Conservation (phyloP, 2,329 filamentous ascomycete species). For the Aspergillus pseudoterreus region DNA sequence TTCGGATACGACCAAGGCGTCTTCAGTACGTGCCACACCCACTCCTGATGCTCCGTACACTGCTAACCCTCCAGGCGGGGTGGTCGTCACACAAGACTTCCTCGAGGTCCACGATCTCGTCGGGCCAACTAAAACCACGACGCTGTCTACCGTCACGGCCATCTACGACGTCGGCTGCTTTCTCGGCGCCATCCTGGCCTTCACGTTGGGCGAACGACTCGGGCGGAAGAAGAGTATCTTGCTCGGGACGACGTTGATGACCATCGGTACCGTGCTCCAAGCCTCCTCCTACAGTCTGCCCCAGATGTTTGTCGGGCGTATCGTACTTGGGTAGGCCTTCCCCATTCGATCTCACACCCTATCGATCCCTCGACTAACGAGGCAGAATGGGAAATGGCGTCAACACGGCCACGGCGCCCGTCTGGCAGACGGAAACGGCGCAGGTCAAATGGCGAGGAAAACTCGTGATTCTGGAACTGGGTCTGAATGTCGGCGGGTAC, state of each 20-base stretch:
- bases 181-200: conserved; percentile 49
- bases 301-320: conserved; percentile 50
- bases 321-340: conserved; percentile 18
- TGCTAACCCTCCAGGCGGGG: conserved; percentile 38
- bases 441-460: conserved; percentile 44
- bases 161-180: conserved; percentile 60
- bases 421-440: conserved; percentile 52
- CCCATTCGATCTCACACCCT: too few species aligned
- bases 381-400: conserved; percentile 35
- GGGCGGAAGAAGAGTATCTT: conserved; percentile 47
- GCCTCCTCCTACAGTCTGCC: conserved; percentile 43
- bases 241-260: conserved; percentile 47
- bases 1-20: conserved; percentile 50
- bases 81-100: conserved; percentile 52
- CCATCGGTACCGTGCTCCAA: conserved; percentile 47
- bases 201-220: conserved; percentile 41
- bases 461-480: conserved; percentile 47
- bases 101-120: conserved; percentile 27
- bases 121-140: not conserved
- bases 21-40: conserved; percentile 35
- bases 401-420: conserved; percentile 48
- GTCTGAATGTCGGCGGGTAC: conserved; percentile 51
- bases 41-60: not conserved
- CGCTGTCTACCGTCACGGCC: conserved; percentile 38
- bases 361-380: not conserved